Base-by-base conservation (phyloP, 805 yeast genomes). In the Myxozyma vanderwaltii region DNA sequence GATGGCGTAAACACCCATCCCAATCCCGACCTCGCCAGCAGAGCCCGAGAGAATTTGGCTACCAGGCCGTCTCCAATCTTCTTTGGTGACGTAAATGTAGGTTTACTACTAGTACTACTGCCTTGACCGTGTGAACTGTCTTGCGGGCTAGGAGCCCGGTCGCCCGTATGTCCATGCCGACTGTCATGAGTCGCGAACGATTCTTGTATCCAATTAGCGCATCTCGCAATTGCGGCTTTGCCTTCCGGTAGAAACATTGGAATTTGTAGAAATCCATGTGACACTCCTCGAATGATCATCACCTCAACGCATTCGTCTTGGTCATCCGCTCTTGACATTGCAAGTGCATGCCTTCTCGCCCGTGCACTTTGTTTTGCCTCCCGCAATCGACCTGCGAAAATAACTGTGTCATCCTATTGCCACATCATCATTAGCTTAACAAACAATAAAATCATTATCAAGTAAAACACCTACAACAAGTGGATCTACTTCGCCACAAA, bases 401-500 rank as follows among this genome's bases (percentile, higher is more conserved):
- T 41, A n/a, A 69, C 68, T 4, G 72, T 65, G 44, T 70, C 72
- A 44, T 69, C 72, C 56, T 51, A 19, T n/a, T 29, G 33, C 10
- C 10, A 7, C 33, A 29, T 7, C 10, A 29, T 6, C 10, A 10
- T 29, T 29, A 29, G 33, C 10, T 29, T 10, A 7, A 7, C 33
- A 29, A 29, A 10, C 33, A 15, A 23, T 8, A 3, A 5, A n/a
- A 23, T 23, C 6, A 7, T 7, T 29, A 29, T 29, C 6, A 29
- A 6, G 6, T 29, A 7, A 7, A 7, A 26, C 17, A 38, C 54
- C 26, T 17, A 51, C 54, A 21, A 70, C 73, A 31, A 69, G 50
- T 4, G 72, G 72, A 63, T 69, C 72, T 15, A 69, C 72, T 45
- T 69, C 72, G 17, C 72, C 72, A 40, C 72, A 66, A 21, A 70